phyloP scores from a whole-genome alignment of 1,284 basidiomycete genomes.

The Moniliella sp. region DNA sequence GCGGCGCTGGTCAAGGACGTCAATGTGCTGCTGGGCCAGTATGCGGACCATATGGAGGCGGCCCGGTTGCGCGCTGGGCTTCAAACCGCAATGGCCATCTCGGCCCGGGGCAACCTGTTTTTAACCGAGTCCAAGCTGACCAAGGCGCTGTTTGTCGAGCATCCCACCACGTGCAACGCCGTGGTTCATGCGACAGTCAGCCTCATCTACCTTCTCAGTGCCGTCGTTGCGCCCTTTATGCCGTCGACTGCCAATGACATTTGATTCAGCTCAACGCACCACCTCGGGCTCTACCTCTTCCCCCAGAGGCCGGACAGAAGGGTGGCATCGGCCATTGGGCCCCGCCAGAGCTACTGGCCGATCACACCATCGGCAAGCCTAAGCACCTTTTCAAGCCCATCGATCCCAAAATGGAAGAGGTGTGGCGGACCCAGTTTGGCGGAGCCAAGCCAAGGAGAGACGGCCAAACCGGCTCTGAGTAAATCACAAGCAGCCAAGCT shows the following conservation, averaged over 20 bases:
- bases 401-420: constrained; percentile 66
- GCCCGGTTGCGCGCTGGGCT: constrained; percentile 75
- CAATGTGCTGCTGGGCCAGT: constrained; percentile 58
- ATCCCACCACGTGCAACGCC: constrained; percentile 65
- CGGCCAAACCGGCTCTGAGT: no score
- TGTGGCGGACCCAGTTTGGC: constrained; percentile 61
- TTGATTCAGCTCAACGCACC: constrained; percentile 73
- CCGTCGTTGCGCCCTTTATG: constrained; percentile 84
- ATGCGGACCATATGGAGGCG: constrained; percentile 66
- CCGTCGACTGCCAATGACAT: constrained; percentile 65
- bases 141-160: constrained; percentile 62
- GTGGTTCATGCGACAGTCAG: constrained; percentile 72
- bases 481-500: constrained; percentile 26
- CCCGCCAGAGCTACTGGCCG: constrained; percentile 68
- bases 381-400: constrained; percentile 82
- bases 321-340: constrained; percentile 53
- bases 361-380: constrained; percentile 65
- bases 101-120: constrained; percentile 77
- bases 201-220: constrained; percentile 72
- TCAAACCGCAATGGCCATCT: constrained; percentile 68
- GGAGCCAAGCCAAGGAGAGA: constrained; percentile 40
- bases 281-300: constrained; percentile 42
- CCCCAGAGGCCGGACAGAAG: constrained; percentile 7
- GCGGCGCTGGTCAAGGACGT: constrained; percentile 51
- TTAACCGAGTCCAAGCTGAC: constrained; percentile 78